phyloP scores from a whole-genome alignment of 2,329 filamentous ascomycete species.

The Penicillium sp. region DNA sequence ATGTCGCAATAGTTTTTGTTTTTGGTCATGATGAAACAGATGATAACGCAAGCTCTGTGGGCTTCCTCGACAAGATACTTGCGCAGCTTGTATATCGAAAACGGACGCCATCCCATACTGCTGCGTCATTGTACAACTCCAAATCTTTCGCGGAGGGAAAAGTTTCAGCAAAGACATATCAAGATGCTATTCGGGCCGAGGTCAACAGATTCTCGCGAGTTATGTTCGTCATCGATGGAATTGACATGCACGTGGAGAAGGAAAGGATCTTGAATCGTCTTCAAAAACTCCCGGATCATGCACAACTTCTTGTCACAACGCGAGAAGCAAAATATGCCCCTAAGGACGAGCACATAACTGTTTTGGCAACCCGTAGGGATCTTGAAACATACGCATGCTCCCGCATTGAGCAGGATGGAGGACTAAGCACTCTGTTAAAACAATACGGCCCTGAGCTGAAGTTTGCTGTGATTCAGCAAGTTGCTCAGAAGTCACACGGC shows the following conservation, averaged over 20 bases:
- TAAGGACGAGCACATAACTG: slow-evolving; percentile 3
- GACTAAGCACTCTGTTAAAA: neutral
- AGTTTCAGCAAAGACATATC: slow-evolving; percentile 32
- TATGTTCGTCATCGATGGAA: slow-evolving; percentile 32
- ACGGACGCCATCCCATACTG: slow-evolving; percentile 26
- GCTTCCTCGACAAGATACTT: slow-evolving; percentile 27
- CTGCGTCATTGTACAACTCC: slow-evolving; percentile 26
- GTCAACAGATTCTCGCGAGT: slow-evolving; percentile 33
- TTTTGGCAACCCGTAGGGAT: neutral
- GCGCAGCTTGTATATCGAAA: slow-evolving; percentile 35
- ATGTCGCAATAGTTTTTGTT: slow-evolving; percentile 31
- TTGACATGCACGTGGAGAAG: slow-evolving; percentile 32
- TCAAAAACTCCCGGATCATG: slow-evolving; percentile 35
- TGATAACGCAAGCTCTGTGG: slow-evolving; percentile 21
- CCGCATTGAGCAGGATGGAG: slow-evolving; percentile 6
- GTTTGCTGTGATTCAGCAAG: slow-evolving; percentile 17
- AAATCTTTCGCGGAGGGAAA: slow-evolving; percentile 21
- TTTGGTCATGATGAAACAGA: slow-evolving; percentile 31
- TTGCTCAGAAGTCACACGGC: slow-evolving; percentile 29
- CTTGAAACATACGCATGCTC: slow-evolving; percentile 1
- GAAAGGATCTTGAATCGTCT: slow-evolving; percentile 31
- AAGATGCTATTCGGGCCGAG: slow-evolving; percentile 35
- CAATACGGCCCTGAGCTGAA: slow-evolving; percentile 8
- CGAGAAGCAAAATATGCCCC: slow-evolving; percentile 19
- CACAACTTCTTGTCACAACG: slow-evolving; percentile 32